These are phyloP conservation scores for sorghum (Sorghum bicolor) DNA, from an alignment of 176 grass and related monocot genomes.

Conservation along the genomic window DNA sequence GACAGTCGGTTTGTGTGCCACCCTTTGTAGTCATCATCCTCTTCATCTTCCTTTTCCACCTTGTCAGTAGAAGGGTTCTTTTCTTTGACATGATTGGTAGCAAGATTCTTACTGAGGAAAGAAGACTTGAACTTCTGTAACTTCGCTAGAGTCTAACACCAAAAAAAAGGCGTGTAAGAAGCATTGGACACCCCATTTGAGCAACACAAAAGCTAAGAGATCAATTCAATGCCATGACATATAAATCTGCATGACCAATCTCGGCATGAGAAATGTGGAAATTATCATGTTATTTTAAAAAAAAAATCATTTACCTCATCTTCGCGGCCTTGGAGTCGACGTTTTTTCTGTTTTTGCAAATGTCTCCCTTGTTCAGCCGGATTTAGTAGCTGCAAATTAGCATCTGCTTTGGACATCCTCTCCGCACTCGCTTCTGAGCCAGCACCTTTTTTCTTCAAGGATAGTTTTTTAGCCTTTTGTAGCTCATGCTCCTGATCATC, in stretches of 20 bases:
- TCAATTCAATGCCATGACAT: neutral
- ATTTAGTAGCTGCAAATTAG: slow-evolving; percentile 82
- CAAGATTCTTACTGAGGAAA: slow-evolving; percentile 45
- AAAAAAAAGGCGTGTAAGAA: slow-evolving; percentile 13
- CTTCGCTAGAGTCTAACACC: slow-evolving; percentile 69
- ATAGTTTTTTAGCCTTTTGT: slow-evolving; percentile 71
- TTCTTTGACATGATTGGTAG: slow-evolving; percentile 14
- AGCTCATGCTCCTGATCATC: slow-evolving; percentile 39
- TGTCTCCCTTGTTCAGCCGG: slow-evolving; percentile 91
- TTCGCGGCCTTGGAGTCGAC: slow-evolving; percentile 74
- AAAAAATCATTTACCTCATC: slow-evolving; percentile 54
- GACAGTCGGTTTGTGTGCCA: slow-evolving; percentile 61
- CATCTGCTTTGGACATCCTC: slow-evolving; percentile 63
- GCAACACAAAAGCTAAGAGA: neutral
- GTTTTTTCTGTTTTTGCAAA: slow-evolving; percentile 84
- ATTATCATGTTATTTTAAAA: neutral
- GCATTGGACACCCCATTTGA: slow-evolving; percentile 9
- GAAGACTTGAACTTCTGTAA: slow-evolving; percentile 74
- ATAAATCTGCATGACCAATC: slow-evolving; percentile 30
- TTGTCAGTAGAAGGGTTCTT: slow-evolving; percentile 38
- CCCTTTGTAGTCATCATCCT: slow-evolving; percentile 57
- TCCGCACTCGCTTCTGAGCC: slow-evolving; percentile 85
- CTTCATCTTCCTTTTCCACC: slow-evolving; percentile 43
- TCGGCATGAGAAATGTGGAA: neutral
- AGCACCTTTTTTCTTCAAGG: slow-evolving; percentile 88